Percentiles rank a stretch among this genome's conserved stretches.
phyloP scores from a whole-genome alignment of 352 stramenopile species.

The Phytophthora pseudosyringae region DNA sequence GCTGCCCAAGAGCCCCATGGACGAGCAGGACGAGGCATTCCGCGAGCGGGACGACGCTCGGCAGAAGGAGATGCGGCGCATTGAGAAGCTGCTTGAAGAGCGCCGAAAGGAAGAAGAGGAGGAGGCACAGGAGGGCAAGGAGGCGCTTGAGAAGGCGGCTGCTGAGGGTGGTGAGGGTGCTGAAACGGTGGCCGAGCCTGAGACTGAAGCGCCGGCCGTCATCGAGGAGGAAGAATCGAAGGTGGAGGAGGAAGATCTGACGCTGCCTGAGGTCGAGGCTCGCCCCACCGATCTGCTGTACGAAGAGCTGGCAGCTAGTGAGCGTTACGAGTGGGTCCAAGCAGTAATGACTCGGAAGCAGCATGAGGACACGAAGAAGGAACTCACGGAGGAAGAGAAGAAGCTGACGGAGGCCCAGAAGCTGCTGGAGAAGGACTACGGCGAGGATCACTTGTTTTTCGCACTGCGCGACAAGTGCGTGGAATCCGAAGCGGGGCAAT shows the following conservation, averaged over 20 bases:
- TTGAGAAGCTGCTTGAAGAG: slow-evolving; percentile 64
- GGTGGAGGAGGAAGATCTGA: slow-evolving; percentile 52
- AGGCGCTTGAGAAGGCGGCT: slow-evolving; percentile 35
- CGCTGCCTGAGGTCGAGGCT: slow-evolving; percentile 57
- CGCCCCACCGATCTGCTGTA: slow-evolving; percentile 71
- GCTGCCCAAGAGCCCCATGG: slow-evolving; percentile 47
- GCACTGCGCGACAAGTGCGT: slow-evolving; percentile 77
- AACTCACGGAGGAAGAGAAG: slow-evolving; percentile 44
- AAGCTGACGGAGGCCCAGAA: slow-evolving; percentile 44
- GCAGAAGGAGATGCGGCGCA: slow-evolving; percentile 54
- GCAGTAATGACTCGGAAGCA: slow-evolving; percentile 54
- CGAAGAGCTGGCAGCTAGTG: slow-evolving; percentile 46
- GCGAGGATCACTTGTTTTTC: slow-evolving; percentile 67
- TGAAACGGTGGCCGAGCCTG: slow-evolving; percentile 17
- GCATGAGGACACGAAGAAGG: slow-evolving; percentile 45
- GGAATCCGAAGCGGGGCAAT: slow-evolving; percentile 68
- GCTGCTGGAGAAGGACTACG: slow-evolving; percentile 64
- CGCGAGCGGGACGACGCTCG: slow-evolving; percentile 56
- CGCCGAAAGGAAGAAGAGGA: slow-evolving; percentile 37
- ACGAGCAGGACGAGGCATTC: slow-evolving; percentile 61
- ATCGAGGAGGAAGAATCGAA: slow-evolving; percentile 21
- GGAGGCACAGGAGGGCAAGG: slow-evolving; percentile 37
- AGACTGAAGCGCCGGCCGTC: slow-evolving; percentile 15
- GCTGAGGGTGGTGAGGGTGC: slow-evolving; percentile 7
- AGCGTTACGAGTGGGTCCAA: slow-evolving; percentile 54